phyloP scores from a whole-genome alignment of 257 asterid genomes.

The Solanum etuberosum region DNA sequence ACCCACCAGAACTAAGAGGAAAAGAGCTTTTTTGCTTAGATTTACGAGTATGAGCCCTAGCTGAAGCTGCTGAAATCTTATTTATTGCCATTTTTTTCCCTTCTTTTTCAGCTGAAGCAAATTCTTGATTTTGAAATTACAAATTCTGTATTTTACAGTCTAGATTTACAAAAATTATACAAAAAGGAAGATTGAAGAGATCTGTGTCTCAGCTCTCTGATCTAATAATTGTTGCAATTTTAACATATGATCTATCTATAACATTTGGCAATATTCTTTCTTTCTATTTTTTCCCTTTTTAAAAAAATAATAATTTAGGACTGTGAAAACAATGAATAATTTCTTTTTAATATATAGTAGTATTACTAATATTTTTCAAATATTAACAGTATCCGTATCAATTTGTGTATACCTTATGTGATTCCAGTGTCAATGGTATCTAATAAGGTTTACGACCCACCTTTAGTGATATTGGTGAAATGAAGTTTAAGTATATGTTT shows the following conservation, averaged over 20 bases:
- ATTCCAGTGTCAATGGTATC: too few species aligned
- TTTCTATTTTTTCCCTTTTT: too few species aligned
- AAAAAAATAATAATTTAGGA: too few species aligned
- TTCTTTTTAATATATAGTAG: too few species aligned
- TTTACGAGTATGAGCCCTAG: constrained; percentile 77
- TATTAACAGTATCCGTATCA: neutral
- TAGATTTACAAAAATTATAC: neutral
- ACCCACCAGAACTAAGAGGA: constrained; percentile 35
- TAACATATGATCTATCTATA: neutral
- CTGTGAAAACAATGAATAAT: too few species aligned
- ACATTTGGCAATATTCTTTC: neutral
- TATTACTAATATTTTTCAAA: too few species aligned
- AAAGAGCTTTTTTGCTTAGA: constrained; percentile 28
- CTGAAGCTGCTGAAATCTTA: constrained; percentile 79
- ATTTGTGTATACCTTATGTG: too few species aligned
- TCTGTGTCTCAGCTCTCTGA: neutral
- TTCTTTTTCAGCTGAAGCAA: neutral
- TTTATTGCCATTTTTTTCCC: constrained; percentile 9
- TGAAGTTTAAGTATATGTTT: too few species aligned
- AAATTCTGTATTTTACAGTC: neutral
- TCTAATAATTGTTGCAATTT: neutral
- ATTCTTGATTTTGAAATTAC: neutral
- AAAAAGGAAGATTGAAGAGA: neutral
- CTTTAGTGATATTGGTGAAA: too few species aligned
- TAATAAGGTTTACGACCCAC: too few species aligned